Evolutionary conservation across 1,139 yeast species (phyloP), one percentile per base, ranked within the genome.

Genomic region (Sugiyamaella paludigena): DNA sequence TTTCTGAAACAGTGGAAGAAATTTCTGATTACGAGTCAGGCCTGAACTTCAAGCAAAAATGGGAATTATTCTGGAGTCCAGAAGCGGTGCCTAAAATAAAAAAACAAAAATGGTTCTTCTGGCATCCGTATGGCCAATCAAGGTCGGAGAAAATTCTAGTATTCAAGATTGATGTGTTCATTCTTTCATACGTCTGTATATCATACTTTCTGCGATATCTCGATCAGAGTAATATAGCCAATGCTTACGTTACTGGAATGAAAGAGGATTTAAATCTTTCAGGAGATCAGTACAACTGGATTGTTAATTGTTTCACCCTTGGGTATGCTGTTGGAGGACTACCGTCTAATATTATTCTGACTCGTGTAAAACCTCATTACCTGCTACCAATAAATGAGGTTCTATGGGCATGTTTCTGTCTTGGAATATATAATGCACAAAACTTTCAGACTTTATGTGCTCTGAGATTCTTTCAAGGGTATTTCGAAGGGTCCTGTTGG

Each of bases 201-300:
- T 19, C 24, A 3, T 19, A 19, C 5, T 19, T 19, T 19, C 24
- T 19, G 24, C 24, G 24, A 53, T 79, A 73, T 58, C 68, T 82
- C 52, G 87, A 82, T 64, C 68, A 84, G 56, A 78, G 79, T 54
- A 80, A 80, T 59, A 77, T 82, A 55, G 84, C 84, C 2, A 75
- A 75, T 26, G 47, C 47, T 15, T 19, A 19, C 5, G 47, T 53
- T 7, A 36, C 27, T 12, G 40, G 36, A 11, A 19, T 42, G 15
- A 34, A 58, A 72, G 40, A 62, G 12, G 85, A 81, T 54, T 63
- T 81, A 48, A 68, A 72, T 1, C 69, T 82, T 48, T 55, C 62
- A 2, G 79, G 80, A 1, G 58, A 65, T 34, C 76, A 81, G 59
- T 81, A 78, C 64, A 78, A 78, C 60, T 72, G 77, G 31, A 69